A percentile compares a stretch with the other conserved stretches of the same genome.
These are phyloP conservation scores for Zasmidium citrigriseum DNA, from an alignment of 2,329 filamentous ascomycete genomes.

Conservation along the genomic window DNA sequence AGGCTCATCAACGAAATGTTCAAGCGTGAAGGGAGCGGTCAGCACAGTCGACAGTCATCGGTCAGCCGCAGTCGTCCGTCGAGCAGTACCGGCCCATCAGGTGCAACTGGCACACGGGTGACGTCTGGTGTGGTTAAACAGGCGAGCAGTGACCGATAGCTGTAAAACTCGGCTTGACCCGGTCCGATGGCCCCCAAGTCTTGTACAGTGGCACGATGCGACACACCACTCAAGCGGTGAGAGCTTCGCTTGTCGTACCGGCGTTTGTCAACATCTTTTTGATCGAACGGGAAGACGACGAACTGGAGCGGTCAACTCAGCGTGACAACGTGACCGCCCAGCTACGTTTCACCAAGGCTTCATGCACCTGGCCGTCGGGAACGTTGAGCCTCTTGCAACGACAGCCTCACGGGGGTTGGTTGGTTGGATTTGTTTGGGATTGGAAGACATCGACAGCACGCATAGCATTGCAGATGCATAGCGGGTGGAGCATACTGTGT, in stretches of 20 bases:
- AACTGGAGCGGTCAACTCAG: background rate
- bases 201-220: constrained; percentile 9
- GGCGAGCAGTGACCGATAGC: constrained; percentile 17
- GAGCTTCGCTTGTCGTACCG: background rate
- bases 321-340: constrained; percentile 17
- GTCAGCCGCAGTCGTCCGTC: constrained; percentile 21
- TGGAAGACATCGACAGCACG: constrained; percentile 20
- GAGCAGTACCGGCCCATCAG: constrained; percentile 14
- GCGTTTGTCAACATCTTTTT: background rate
- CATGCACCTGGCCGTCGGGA: constrained; percentile 25
- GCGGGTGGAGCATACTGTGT: constrained; percentile 20
- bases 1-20: constrained; percentile 66
- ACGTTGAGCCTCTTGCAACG: constrained; percentile 21
- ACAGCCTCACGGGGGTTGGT: background rate
- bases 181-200: background rate
- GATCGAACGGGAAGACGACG: background rate
- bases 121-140: constrained; percentile 14
- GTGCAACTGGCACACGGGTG: constrained; percentile 4
- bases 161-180: constrained; percentile 1
- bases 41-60: constrained; percentile 24
- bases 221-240: constrained; percentile 17
- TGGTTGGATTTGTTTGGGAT: constrained; percentile 7
- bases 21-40: constrained; percentile 46
- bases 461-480: constrained; percentile 25
- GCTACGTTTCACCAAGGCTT: constrained; percentile 12